phyloP scores from a whole-genome alignment of 805 yeast species.

The Ogataea wickerhamii region DNA sequence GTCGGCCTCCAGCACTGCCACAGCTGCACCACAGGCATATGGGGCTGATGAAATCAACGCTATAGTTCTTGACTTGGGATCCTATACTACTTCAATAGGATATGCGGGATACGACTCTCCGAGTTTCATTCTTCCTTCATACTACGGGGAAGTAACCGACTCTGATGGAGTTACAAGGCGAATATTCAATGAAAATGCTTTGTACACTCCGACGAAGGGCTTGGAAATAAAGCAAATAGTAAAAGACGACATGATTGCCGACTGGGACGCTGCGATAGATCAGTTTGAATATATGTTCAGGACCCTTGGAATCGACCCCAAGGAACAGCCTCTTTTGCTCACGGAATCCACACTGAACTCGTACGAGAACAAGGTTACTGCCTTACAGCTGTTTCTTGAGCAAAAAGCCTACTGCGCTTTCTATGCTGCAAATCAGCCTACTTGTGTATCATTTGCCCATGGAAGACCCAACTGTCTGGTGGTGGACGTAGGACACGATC shows the following conservation, averaged over 20 bases:
- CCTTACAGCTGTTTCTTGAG: constrained; percentile 72
- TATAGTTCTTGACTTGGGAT: constrained; percentile 87
- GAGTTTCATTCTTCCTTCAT: constrained; percentile 67
- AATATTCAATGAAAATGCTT: constrained; percentile 31
- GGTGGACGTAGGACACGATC: constrained; percentile 82
- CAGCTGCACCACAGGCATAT: constrained; percentile 47
- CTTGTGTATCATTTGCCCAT: constrained; percentile 82
- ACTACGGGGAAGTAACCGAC: constrained; percentile 40
- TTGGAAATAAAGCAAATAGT: constrained; percentile 55
- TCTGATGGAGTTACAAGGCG: constrained; percentile 16
- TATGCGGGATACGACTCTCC: constrained; percentile 93
- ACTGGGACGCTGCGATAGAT: constrained; percentile 83
- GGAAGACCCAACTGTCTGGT: constrained; percentile 86
- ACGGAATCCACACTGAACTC: constrained; percentile 90
- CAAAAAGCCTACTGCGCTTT: constrained; percentile 72
- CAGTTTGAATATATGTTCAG: constrained; percentile 66
- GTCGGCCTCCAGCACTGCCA: constrained; percentile 19
- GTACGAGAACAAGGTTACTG: constrained; percentile 57
- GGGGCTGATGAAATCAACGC: constrained; percentile 87
- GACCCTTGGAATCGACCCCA: constrained; percentile 48
- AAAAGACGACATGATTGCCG: constrained; percentile 58
- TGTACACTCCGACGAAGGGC: constrained; percentile 45
- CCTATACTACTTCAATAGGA: constrained; percentile 78
- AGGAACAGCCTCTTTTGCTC: constrained; percentile 70
- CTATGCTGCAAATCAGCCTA: constrained; percentile 77